These are phyloP conservation scores for Suillus clintonianus DNA, from an alignment of 768 basidiomycete genomes.

Conservation along the genomic window DNA sequence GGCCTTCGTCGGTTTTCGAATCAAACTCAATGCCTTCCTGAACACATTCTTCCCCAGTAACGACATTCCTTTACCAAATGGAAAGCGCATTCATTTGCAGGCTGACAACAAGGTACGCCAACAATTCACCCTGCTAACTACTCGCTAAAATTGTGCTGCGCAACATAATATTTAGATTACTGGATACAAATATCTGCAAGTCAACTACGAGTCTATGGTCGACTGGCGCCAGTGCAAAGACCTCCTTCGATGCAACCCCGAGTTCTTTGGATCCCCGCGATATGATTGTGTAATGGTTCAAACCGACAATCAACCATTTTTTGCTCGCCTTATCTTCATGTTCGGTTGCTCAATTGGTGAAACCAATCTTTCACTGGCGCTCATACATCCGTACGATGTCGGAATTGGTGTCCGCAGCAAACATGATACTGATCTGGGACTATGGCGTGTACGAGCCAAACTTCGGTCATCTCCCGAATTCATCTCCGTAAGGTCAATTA, in stretches of 20 bases:
- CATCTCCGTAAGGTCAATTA: slow-evolving; percentile 30
- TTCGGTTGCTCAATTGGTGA: slow-evolving; percentile 16
- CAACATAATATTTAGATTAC: slow-evolving; percentile 19
- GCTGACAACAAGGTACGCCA: slow-evolving; percentile 2
- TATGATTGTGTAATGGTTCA: slow-evolving; percentile 33
- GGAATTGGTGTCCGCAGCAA: neutral
- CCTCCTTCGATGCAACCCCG: slow-evolving; percentile 30
- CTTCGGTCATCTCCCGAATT: slow-evolving; percentile 15
- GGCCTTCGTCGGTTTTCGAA: neutral
- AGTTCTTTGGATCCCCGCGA: slow-evolving; percentile 26
- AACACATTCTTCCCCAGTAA: too few species aligned
- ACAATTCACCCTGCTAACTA: neutral
- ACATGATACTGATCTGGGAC: slow-evolving; percentile 25
- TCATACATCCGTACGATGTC: slow-evolving; percentile 22
- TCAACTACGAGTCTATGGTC: slow-evolving; percentile 28
- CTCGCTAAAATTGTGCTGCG: neutral
- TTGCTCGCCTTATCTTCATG: slow-evolving; percentile 21
- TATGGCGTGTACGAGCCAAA: slow-evolving; percentile 17
- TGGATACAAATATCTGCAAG: slow-evolving; percentile 24
- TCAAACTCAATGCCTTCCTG: slow-evolving; percentile 5
- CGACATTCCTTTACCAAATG: too few species aligned
- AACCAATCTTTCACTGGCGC: neutral
- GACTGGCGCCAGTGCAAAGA: slow-evolving; percentile 31
- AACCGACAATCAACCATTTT: slow-evolving; percentile 9
- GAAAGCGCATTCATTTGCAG: slow-evolving; percentile 4